Percentiles rank a stretch among this genome's conserved stretches.
Conservation (phyloP, 805 yeast genomes). For the Saturnispora galanensis region DNA sequence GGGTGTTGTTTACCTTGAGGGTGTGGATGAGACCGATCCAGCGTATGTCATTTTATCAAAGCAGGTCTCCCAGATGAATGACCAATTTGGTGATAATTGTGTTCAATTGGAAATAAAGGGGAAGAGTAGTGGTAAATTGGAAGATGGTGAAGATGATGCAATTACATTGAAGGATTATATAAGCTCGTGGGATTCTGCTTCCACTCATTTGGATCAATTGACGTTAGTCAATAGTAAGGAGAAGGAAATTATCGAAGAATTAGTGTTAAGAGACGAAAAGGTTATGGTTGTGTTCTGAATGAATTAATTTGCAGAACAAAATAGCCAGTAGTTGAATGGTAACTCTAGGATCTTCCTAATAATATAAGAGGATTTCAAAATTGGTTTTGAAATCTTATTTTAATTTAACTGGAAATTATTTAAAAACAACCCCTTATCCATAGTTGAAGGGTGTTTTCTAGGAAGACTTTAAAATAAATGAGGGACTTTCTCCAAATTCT, state of each 20-base stretch:
- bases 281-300: conserved; percentile 18
- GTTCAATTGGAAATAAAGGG: not conserved
- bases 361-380: conserved; percentile 24
- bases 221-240: conserved; percentile 13
- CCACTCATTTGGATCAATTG: conserved; percentile 15
- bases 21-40: conserved; percentile 2
- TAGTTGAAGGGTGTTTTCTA: too few species aligned
- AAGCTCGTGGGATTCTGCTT: conserved; percentile 1
- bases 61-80: not conserved
- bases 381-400: not conserved
- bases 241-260: conserved; percentile 11
- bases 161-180: conserved; percentile 3
- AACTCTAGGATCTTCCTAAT: not conserved
- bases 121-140: not conserved
- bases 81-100: conserved; percentile 1
- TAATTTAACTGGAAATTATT: too few species aligned
- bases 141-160: conserved; percentile 1
- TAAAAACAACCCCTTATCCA: too few species aligned
- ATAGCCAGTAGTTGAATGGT: not conserved
- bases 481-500: too few species aligned
- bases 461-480: too few species aligned
- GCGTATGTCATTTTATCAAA: not conserved
- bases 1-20: conserved; percentile 8
- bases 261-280: conserved; percentile 18
- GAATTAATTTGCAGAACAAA: too few species aligned